These are phyloP conservation scores for Blechomonas ayalai DNA, from an alignment of 208 protist species.

Conservation along the genomic window DNA sequence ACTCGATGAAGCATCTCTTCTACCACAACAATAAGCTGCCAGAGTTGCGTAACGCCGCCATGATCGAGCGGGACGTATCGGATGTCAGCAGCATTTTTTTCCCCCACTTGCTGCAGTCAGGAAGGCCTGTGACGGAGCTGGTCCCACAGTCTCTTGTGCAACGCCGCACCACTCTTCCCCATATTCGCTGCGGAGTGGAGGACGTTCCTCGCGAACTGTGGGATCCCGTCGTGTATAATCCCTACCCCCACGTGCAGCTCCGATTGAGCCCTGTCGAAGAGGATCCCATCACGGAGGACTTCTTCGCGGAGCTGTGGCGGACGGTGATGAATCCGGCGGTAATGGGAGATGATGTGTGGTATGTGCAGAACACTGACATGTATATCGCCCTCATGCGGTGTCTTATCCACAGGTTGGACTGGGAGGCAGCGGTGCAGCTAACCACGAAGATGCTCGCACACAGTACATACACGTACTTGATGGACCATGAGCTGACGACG, in stretches of 20 bases:
- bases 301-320: conserved; percentile 77
- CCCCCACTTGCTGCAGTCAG: conserved; percentile 1
- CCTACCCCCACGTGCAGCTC: conserved; percentile 63
- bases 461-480: conserved; percentile 71
- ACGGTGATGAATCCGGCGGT: conserved; percentile 54
- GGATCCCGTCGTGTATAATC: conserved; percentile 74
- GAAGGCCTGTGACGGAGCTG: conserved; percentile 1
- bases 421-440: conserved; percentile 76
- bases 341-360: conserved; percentile 65
- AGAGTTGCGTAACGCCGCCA: conserved; percentile 44
- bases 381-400: conserved; percentile 69
- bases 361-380: conserved; percentile 78
- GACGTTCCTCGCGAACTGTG: conserved; percentile 41
- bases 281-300: conserved; percentile 28
- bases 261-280: conserved; percentile 17
- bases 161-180: conserved; percentile 58
- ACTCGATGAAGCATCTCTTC: conserved; percentile 83
- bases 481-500: conserved; percentile 73
- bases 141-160: conserved; percentile 16
- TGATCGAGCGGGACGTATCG: conserved; percentile 61
- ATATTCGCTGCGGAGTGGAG: conserved; percentile 37
- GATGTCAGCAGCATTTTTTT: conserved; percentile 53
- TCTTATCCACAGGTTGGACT: conserved; percentile 79
- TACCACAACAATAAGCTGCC: conserved; percentile 72
- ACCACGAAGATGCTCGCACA: conserved; percentile 65